These are phyloP conservation scores for Diddensiella transvaalensis DNA, from an alignment of 805 yeast species.

Conservation along the genomic window DNA sequence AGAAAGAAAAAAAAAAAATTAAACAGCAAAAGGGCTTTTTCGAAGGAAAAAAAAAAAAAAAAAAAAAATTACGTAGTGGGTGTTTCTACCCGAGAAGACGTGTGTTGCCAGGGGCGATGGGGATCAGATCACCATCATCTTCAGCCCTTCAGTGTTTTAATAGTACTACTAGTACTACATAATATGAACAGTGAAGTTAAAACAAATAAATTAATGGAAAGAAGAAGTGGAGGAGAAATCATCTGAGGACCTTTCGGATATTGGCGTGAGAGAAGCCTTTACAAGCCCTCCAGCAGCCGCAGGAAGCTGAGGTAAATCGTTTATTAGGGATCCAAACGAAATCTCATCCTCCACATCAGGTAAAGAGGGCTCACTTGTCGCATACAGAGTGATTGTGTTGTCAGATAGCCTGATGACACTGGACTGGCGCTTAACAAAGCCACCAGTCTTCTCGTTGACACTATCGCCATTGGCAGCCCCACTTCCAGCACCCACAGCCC, in stretches of 20 bases:
- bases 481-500: neutral
- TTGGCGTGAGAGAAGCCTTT: slow-evolving; percentile 17
- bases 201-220: neutral
- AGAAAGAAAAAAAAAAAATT: slow-evolving; percentile 7
- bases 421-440: slow-evolving; percentile 1
- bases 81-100: no score
- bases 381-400: slow-evolving; percentile 13
- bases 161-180: no score
- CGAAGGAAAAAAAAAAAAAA: slow-evolving; percentile 2
- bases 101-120: no score
- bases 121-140: no score
- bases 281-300: neutral
- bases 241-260: slow-evolving; percentile 19
- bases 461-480: neutral
- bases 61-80: slow-evolving; percentile 3
- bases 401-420: slow-evolving; percentile 10
- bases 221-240: slow-evolving; percentile 3
- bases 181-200: neutral
- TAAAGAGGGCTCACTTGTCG: neutral
- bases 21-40: neutral
- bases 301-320: slow-evolving; percentile 2
- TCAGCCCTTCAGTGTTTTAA: no score
- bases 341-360: slow-evolving; percentile 6
- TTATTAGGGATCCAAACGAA: slow-evolving; percentile 3
- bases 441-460: slow-evolving; percentile 4